Evolutionary conservation across 208 protist species (phyloP), one percentile per base, ranked within the genome.

Genomic region (Trypanosoma rangeli): DNA sequence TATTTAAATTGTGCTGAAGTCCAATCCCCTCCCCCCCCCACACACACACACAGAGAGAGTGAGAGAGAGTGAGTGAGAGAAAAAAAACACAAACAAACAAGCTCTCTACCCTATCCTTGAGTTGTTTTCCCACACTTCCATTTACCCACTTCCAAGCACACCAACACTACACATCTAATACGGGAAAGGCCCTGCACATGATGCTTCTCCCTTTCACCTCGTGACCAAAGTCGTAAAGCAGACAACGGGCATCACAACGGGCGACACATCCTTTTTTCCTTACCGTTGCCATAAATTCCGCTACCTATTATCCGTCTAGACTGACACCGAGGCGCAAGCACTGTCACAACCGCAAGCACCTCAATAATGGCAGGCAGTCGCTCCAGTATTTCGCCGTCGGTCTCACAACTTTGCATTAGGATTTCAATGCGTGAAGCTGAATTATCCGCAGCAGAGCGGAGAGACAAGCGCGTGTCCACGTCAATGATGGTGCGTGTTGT

Each of bases 351-450:
- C 3, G 78, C 82, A 15, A 18, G 49, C 10, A 93, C 37, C 74
- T 95, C 90, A 20, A 95, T 74, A 37, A 93, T 70, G n/a, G 87
- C 87, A 4, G 90, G 90, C 0, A 91, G 73, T 13, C 68, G 54
- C 55, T 93, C 85, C 13, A 86, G 56, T 16, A 93, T 56, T 64
- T 95, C 87, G 4, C 90, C 90, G 64, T 95, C 90, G 2, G 87
- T 83, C 65, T 95, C 86, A 77, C 20, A 86, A 20, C 42, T 58
- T 28, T 24, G 33, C 48, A 67, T 48, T 29, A 61, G 9, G 15
- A 35, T 18, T 76, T 73, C 31, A 53, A 7, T 8, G 60, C 18
- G 33, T 62, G n/a, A 39, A 20, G 58, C 3, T 56, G 22, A 16
- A 12, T 53, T 53, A 5, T 53, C 24, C 42, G 31, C 56, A 33